Conservation (phyloP, 257 asterid genomes). For the Solanum gracilifrons region DNA sequence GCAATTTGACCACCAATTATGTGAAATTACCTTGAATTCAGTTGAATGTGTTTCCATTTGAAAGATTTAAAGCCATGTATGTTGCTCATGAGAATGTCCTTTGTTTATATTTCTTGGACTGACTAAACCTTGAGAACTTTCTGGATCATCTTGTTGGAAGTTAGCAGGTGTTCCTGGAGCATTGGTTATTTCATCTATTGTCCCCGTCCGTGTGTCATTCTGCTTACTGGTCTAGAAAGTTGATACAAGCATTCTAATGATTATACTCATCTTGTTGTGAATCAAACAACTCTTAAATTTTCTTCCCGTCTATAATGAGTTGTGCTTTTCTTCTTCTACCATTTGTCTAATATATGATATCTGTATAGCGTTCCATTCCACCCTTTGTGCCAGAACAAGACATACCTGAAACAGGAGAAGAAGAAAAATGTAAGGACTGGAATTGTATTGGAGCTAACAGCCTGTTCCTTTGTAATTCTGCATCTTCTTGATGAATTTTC, state of each 20-base stretch:
- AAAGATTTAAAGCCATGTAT: background rate
- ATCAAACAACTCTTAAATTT: background rate
- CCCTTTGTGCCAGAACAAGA: background rate
- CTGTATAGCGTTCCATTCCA: background rate
- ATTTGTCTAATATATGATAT: background rate
- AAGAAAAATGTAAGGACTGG: background rate
- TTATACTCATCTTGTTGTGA: background rate
- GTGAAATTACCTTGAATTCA: background rate
- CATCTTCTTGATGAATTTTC: background rate
- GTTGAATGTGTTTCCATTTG: background rate
- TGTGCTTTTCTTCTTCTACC: background rate
- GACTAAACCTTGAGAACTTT: background rate
- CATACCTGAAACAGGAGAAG: background rate
- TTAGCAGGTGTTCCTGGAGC: background rate
- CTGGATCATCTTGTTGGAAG: background rate
- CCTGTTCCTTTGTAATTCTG: background rate
- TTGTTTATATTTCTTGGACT: background rate
- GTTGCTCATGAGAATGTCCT: background rate
- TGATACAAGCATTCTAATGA: background rate
- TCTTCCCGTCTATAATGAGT: background rate
- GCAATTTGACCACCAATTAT: background rate
- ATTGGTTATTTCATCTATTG: background rate
- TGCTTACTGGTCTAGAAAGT: background rate
- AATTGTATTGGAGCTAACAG: background rate
- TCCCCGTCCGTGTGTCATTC: background rate